Evolutionary conservation across 1,284 basidiomycete genomes (phyloP), one percentile per base, ranked within the genome.

Genomic region (Ustilago crameri): DNA sequence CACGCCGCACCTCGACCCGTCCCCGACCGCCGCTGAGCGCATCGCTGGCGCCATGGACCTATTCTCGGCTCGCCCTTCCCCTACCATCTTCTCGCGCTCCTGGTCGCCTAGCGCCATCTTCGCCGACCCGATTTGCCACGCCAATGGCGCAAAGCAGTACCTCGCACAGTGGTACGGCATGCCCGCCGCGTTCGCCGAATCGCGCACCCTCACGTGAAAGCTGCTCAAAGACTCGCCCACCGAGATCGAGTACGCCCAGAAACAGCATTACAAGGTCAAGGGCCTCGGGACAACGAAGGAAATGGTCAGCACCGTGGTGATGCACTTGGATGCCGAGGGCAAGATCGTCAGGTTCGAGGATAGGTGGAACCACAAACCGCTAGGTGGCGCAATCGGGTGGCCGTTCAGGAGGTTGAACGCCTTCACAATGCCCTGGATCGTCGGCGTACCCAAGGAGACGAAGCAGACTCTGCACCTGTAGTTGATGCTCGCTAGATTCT

Each of bases 291-390:
- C 88, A 15, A 86, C 86, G 3, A 84, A 83, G 49, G 88, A 87
- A 75, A 89, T 88, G 85, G 72, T 84, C 17, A 91, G 89, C 0
- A 86, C 91, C 30, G 85, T 91, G 24, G 81, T 87, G 8, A 87
- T 91, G 24, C 88, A 90, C 52, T 81, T 90, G 35, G 89, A 90
- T 76, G 87, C 88, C 1, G 82, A 88, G 22, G 38, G 88, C 55
- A 88, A 87, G 82, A 89, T 91, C 51, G 84, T 86, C 1, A 85
- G 86, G 27, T 83, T 91, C 54, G 85, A 88, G 43, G 89, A 91
- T 67, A 85, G 88, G 67, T 89, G 89, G 88, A 84, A 87, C 30
- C 66, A 72, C 41, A 74, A 71, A 23, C 47, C 48, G 18, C 38
- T 67, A 4, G 40, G 45, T 7, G 58, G 58, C 5, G 15, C 24